Conservation (phyloP, 768 basidiomycete genomes). For the Rhodotorula graminis region DNA sequence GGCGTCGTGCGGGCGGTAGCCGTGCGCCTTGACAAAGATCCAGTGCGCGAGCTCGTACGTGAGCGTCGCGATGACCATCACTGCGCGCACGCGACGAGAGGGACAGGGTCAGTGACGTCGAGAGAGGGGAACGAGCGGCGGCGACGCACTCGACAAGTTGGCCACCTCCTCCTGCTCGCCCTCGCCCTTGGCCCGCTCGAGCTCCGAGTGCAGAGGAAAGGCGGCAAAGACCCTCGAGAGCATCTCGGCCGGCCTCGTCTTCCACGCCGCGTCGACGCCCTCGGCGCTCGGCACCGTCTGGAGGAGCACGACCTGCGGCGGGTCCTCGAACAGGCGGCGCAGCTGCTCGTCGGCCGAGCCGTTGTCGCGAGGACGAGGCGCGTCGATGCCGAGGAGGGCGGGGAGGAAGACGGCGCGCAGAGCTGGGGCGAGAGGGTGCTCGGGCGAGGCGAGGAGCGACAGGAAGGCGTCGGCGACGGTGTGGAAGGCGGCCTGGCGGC, state of each 20-base stretch:
- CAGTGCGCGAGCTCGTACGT: slow-evolving; percentile 30
- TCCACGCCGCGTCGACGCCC: slow-evolving; percentile 16
- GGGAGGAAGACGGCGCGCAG: slow-evolving; percentile 34
- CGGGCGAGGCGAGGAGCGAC: slow-evolving; percentile 17
- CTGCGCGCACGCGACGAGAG: background rate
- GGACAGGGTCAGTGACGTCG: background rate
- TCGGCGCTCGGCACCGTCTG: slow-evolving; percentile 20
- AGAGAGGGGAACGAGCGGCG: background rate
- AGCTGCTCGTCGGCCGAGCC: slow-evolving; percentile 5
- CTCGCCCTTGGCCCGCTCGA: slow-evolving; percentile 22
- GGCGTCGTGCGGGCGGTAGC: slow-evolving; percentile 6
- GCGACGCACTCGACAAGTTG: slow-evolving; percentile 22
- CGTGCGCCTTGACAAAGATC: slow-evolving; percentile 30
- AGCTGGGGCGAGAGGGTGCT: background rate
- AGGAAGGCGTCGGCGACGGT: slow-evolving; percentile 18
- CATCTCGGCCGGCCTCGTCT: background rate
- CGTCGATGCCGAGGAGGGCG: slow-evolving; percentile 13
- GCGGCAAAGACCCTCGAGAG: slow-evolving; percentile 2
- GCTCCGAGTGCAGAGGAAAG: slow-evolving; percentile 14
- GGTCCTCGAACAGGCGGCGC: slow-evolving; percentile 1
- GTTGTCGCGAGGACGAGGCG: background rate
- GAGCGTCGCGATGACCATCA: slow-evolving; percentile 29
- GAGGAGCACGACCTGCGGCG: slow-evolving; percentile 10
- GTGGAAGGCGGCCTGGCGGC: slow-evolving; percentile 7
- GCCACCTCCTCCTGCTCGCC: slow-evolving; percentile 17